Percentiles rank a stretch among this genome's conserved stretches.
Evolutionary conservation across 345 rosid species (phyloP).

Genomic region (Hibiscus tridactylites): DNA sequence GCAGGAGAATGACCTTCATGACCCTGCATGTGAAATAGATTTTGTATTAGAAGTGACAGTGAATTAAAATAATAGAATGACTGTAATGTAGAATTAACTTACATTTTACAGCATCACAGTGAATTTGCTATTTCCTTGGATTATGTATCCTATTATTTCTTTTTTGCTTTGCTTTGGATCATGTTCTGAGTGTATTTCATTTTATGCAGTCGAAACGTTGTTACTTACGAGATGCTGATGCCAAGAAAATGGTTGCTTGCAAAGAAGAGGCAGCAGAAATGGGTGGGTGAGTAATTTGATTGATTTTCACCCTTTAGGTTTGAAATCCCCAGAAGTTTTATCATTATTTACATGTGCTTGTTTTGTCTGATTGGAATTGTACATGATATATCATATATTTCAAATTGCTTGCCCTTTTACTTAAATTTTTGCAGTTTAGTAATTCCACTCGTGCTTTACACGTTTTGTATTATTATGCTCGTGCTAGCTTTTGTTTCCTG

Average conservation of each 20-base stretch:
- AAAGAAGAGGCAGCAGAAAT: slow-evolving; percentile 84
- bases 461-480: slow-evolving; percentile 2
- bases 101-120: background rate
- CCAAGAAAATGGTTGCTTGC: slow-evolving; percentile 36
- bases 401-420: slow-evolving; percentile 4
- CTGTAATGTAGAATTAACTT: background rate
- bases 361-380: background rate
- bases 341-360: background rate
- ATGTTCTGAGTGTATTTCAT: background rate
- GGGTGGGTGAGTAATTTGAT: slow-evolving; percentile 72
- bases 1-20: background rate
- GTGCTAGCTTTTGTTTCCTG: background rate
- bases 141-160: background rate
- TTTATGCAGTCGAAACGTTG: slow-evolving; percentile 76
- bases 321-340: background rate
- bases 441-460: background rate
- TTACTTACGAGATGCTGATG: slow-evolving; percentile 56
- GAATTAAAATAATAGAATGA: too few species aligned
- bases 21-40: background rate
- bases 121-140: background rate
- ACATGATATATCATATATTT: background rate
- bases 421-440: background rate
- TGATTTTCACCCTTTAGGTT: slow-evolving; percentile 5
- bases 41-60: too few species aligned
- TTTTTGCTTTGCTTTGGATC: slow-evolving; percentile 4